These are phyloP conservation scores for Fagopyrum tataricum DNA, from an alignment of 148 eudicot genomes.

Conservation along the genomic window DNA sequence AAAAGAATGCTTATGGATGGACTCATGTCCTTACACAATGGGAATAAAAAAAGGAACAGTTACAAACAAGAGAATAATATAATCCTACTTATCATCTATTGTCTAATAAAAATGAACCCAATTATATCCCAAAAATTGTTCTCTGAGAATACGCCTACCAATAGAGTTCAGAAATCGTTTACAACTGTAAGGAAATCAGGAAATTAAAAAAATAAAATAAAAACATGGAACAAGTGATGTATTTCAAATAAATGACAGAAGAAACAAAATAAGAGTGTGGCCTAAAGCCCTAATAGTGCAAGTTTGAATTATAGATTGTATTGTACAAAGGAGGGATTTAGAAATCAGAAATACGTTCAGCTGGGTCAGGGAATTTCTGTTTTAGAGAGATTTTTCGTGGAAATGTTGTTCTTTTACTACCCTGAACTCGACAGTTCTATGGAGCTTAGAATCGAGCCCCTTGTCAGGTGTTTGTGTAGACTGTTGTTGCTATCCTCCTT, in stretches of 20 bases:
- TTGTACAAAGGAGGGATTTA: not conserved
- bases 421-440: not conserved
- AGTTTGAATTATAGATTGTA: not conserved
- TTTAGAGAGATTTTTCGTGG: not conserved
- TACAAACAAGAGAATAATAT: not conserved
- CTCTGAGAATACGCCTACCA: not conserved
- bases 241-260: too few species aligned
- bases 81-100: not conserved
- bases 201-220: not conserved
- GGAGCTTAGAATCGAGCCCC: not conserved
- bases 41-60: not conserved
- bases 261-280: not conserved
- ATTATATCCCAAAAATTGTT: not conserved
- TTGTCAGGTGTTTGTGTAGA: not conserved
- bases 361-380: not conserved
- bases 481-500: not conserved
- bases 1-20: not conserved
- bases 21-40: too few species aligned
- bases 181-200: not conserved
- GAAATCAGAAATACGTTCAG: not conserved
- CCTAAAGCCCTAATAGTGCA: not conserved
- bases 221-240: too few species aligned
- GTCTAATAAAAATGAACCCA: not conserved
- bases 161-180: not conserved
- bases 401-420: not conserved